These are phyloP conservation scores for Colletotrichum sp. DNA, from an alignment of 2,329 filamentous ascomycete species.

Conservation along the genomic window DNA sequence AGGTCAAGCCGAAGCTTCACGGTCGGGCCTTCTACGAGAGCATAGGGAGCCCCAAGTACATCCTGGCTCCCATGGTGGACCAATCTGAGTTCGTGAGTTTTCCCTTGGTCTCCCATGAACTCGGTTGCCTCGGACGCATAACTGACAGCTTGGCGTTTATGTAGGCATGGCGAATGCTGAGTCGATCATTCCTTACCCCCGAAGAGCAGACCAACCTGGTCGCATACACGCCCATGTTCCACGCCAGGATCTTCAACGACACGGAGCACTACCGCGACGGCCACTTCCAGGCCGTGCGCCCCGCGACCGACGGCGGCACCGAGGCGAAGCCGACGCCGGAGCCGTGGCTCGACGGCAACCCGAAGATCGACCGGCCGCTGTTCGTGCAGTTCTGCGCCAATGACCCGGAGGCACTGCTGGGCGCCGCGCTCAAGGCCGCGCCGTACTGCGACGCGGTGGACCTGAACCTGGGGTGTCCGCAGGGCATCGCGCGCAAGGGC, in stretches of 20 bases:
- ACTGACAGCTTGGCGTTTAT: background rate
- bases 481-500: constrained; percentile 90
- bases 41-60: constrained; percentile 87
- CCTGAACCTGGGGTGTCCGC: constrained; percentile 93
- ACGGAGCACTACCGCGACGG: constrained; percentile 75
- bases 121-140: background rate
- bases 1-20: constrained; percentile 63
- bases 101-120: background rate
- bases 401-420: constrained; percentile 78
- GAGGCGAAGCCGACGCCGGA: constrained; percentile 24
- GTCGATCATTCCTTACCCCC: constrained; percentile 85
- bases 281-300: constrained; percentile 75
- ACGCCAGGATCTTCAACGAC: constrained; percentile 86
- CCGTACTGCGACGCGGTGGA: constrained; percentile 96
- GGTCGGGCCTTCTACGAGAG: constrained; percentile 94
- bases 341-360: constrained; percentile 84
- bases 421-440: constrained; percentile 77
- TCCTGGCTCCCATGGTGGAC: constrained; percentile 97
- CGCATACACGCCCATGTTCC: constrained; percentile 95
- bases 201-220: constrained; percentile 70
- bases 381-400: constrained; percentile 98
- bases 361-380: constrained; percentile 81
- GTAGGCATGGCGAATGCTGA: constrained; percentile 95
- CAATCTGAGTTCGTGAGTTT: constrained; percentile 90
- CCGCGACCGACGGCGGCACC: constrained; percentile 25